Conservation (phyloP, 208 protist species). For the Leishmania braziliensis region DNA sequence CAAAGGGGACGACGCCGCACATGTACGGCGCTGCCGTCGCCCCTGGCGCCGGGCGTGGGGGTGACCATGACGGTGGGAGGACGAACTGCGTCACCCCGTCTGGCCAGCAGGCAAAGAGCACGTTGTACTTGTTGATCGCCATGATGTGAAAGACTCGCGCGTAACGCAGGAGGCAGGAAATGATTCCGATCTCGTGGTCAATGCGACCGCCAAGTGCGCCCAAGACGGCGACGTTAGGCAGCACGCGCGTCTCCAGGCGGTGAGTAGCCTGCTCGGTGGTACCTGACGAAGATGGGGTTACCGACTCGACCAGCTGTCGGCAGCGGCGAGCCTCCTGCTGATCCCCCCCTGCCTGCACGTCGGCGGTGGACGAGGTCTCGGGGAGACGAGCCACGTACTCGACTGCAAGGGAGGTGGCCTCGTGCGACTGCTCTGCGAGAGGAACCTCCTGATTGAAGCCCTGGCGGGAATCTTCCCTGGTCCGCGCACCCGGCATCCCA, state of each 20-base stretch:
- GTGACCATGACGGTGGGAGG: conserved; percentile 12
- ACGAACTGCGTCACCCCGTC: conserved; percentile 64
- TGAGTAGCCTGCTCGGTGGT: background rate
- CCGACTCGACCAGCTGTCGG: conserved; percentile 1
- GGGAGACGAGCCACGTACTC: conserved; percentile 6
- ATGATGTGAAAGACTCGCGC: conserved; percentile 41
- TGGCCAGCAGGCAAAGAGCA: conserved; percentile 72
- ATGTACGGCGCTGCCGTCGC: conserved; percentile 27
- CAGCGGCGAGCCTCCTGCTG: conserved; percentile 14
- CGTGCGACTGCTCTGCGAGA: background rate
- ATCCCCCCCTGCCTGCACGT: conserved; percentile 13
- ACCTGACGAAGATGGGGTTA: conserved; percentile 3
- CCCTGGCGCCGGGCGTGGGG: background rate
- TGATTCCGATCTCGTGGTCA: conserved; percentile 71
- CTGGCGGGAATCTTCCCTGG: background rate
- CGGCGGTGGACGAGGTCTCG: conserved; percentile 7
- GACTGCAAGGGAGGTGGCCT: background rate
- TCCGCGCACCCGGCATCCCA: conserved; percentile 9
- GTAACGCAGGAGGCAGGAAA: conserved; percentile 38
- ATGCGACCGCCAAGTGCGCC: conserved; percentile 76
- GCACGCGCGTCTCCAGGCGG: conserved; percentile 28
- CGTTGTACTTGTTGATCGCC: conserved; percentile 50
- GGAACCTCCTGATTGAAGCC: background rate
- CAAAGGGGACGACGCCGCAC: conserved; percentile 71
- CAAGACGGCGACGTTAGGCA: conserved; percentile 64